Base-by-base conservation (phyloP, 2,329 filamentous ascomycete genomes). In the Chaetomium globosum region DNA sequence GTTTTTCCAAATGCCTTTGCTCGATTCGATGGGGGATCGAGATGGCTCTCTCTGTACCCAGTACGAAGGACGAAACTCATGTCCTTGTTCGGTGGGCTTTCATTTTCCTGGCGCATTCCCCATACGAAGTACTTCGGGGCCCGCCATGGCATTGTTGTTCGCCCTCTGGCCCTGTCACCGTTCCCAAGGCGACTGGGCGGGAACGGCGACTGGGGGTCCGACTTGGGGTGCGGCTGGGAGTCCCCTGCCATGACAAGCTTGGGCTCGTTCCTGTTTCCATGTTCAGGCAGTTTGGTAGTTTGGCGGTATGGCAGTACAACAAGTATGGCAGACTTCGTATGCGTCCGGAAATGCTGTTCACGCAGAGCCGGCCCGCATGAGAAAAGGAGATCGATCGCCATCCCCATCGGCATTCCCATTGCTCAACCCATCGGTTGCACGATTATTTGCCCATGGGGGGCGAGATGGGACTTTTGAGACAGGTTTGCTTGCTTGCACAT, bases 1-100 rank as follows among this genome's bases (percentile, higher is more conserved):
- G 71, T 75, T 75, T 74, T 75, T 71, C 69, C 69, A 66, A 70
- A 67, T 70, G 70, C n/a, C n/a, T 64, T 66, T 68, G 61, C 59
- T 70, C 64, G 68, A 59, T 70, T 69, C 72, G 68, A 71, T 69
- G 66, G 67, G n/a, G 61, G 69, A 74, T 74, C 72, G 71, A 72
- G 73, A 74, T 73, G 70, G 65, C 16, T 57, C 56, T 48, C 26
- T 39, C 26, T 26, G 2, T 2, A 26, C 4, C 2, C 2, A 26
- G 26, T 2, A 26, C 26, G 26, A 26, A 26, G 26, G 2, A 26
- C 26, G 26, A 26, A 26, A 26, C 2, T 26, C 26, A 26, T 54
- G 59, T 59, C 21, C 56, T 53, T 28, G 28, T n/a, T 10, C 23
- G 9, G 9, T 2, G 28, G 23, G 16, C 12, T 53, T 19, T 16